phyloP scores from a whole-genome alignment of 2,329 filamentous ascomycete species.

The Atkinsonella texensis region DNA sequence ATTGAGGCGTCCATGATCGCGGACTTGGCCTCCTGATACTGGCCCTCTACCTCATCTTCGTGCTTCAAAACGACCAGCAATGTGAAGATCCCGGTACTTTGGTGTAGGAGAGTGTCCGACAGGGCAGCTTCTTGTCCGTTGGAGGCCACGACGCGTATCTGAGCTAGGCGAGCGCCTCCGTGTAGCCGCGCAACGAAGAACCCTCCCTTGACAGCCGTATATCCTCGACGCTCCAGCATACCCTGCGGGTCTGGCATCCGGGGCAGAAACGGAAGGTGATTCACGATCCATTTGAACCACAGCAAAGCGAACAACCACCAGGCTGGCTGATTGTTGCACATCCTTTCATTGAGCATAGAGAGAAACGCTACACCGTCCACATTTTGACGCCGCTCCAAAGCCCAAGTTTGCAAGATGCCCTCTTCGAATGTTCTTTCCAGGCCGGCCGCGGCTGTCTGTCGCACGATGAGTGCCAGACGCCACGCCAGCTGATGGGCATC shows the following conservation, averaged over 20 bases:
- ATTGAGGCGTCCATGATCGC: not conserved
- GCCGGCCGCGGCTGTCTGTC: not conserved
- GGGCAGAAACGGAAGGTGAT: not conserved
- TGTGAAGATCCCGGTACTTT: slow-evolving; percentile 1
- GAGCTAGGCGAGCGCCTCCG: slow-evolving; percentile 6
- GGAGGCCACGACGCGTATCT: slow-evolving; percentile 2
- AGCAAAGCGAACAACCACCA: not conserved
- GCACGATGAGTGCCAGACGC: slow-evolving; percentile 13
- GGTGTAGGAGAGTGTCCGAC: slow-evolving; percentile 3
- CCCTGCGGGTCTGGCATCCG: slow-evolving; percentile 3
- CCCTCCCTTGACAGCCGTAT: slow-evolving; percentile 5
- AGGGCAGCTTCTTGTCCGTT: not conserved
- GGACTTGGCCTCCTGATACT: not conserved
- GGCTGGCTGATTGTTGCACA: slow-evolving; percentile 4
- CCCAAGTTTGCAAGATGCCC: slow-evolving; percentile 2
- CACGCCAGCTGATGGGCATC: slow-evolving; percentile 22
- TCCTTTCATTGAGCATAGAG: slow-evolving; percentile 4
- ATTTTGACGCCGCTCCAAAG: slow-evolving; percentile 6
- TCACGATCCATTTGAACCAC: slow-evolving; percentile 1
- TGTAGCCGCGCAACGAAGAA: slow-evolving; percentile 1
- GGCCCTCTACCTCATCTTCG: not conserved
- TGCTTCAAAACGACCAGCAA: not conserved
- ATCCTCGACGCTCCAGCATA: slow-evolving; percentile 4
- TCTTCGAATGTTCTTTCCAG: not conserved
- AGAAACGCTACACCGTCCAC: slow-evolving; percentile 6